Base-by-base conservation (phyloP, 176 grass and related monocot species). In the Carex pumila region DNA sequence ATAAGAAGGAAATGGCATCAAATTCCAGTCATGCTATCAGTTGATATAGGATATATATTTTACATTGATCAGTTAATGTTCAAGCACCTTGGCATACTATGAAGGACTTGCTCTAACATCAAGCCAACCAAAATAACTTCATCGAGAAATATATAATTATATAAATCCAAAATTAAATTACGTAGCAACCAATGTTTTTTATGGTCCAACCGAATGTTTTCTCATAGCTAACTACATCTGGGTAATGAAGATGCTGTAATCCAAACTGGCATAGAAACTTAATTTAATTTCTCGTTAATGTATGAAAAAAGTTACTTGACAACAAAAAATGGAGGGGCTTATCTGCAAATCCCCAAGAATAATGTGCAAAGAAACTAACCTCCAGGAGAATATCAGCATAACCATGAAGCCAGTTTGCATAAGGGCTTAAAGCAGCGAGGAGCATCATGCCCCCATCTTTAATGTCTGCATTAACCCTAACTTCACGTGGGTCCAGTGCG, bases 401-500 rank as follows among this genome's bases (percentile, higher is more conserved):
- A 61, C 93, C 96, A 87, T 98, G 91, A 85, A 98, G 89, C 96
- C 96, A 95, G 61, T 92, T 93, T 85, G 93, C 93, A 76, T 95
- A 95, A 79, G 89, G 91, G 86, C 87, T 89, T 68, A 98, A 91
- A 69, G 96, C 96, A 80, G 93, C 95, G 87, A 95, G 88, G 76
- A 98, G 88, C 86, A 85, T 98, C 93, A 98, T 95, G 49, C 92
- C 95, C 41, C 96, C 96, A 88, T 98, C 93, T 90, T 98, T 98
- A 86, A 98, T 95, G 81, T 98, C 93, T 58, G 96, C 91, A 87
- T 98, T 93, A 87, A 98, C 85, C 62, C 96, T 92, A 72, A 98
- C 92, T 85, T 98, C 96, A 86, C 88, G 83, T 62, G 91, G 87
- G 86, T 95, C 91, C 84, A 98, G 85, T 29, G 90, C 89, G 85